Conservation (phyloP, 1,284 basidiomycete species). For the Inonotus obliquus region DNA sequence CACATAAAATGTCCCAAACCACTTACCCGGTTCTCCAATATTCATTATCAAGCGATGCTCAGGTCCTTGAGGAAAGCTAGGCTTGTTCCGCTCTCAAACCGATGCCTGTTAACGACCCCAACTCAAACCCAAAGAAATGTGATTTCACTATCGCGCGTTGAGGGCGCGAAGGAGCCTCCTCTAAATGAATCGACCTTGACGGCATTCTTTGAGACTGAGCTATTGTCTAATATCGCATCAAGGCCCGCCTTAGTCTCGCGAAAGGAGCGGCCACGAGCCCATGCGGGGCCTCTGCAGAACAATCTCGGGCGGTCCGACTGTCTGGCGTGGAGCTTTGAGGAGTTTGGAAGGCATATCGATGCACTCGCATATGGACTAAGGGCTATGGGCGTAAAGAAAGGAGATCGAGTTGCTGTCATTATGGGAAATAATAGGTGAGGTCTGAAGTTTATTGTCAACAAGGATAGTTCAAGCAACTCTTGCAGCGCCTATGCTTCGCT, state of each 20-base stretch:
- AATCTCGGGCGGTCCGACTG: conserved; percentile 46
- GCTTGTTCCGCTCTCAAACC: not conserved
- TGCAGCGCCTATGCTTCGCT: conserved; percentile 70
- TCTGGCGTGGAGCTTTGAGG: conserved; percentile 71
- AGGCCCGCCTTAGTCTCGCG: conserved; percentile 64
- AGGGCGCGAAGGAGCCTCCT: conserved; percentile 57
- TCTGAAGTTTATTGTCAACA: not conserved
- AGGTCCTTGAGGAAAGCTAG: not conserved
- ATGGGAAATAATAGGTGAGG: conserved; percentile 78
- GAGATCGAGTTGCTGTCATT: conserved; percentile 75
- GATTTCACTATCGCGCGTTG: conserved; percentile 42
- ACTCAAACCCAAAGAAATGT: not conserved
- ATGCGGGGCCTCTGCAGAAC: conserved; percentile 51
- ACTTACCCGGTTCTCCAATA: not conserved
- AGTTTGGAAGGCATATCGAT: conserved; percentile 63
- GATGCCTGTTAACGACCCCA: not conserved
- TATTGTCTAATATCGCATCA: conserved; percentile 45
- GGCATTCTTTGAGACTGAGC: conserved; percentile 53
- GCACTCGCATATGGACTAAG: conserved; percentile 70
- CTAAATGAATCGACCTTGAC: conserved; percentile 59
- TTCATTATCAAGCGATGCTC: not conserved
- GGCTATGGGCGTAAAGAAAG: conserved; percentile 65
- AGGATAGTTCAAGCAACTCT: conserved; percentile 15
- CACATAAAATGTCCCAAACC: not conserved
- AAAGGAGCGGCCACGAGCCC: conserved; percentile 51